These are phyloP conservation scores for Rosa multiflora DNA, from an alignment of 306 rosid genomes.

Conservation along the genomic window DNA sequence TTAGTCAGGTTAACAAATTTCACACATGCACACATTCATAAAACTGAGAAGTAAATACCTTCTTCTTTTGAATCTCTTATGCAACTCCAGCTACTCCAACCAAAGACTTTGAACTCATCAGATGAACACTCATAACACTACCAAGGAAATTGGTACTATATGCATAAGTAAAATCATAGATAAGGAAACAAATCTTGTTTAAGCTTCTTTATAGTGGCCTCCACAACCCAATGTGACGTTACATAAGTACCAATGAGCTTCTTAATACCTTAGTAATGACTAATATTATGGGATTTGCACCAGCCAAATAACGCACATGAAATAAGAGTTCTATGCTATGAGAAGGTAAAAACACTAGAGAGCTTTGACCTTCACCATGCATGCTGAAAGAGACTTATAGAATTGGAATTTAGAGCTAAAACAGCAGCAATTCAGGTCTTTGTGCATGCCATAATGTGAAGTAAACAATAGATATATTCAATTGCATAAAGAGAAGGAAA, in stretches of 20 bases:
- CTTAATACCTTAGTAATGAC: conserved; percentile 79
- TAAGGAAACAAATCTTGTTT: conserved; percentile 47
- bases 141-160: conserved; percentile 7
- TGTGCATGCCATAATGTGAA: background rate
- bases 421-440: background rate
- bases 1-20: no score
- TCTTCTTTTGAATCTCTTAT: no score
- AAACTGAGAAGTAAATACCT: no score
- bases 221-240: conserved; percentile 63
- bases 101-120: conserved; percentile 87
- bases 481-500: conserved; percentile 1
- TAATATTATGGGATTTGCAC: conserved; percentile 89
- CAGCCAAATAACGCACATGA: conserved; percentile 85
- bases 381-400: no score
- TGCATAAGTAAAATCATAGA: background rate
- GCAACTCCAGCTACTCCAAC: conserved; percentile 73
- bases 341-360: no score
- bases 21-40: no score
- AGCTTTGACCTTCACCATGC: no score
- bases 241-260: conserved; percentile 11
- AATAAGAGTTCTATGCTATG: conserved; percentile 38
- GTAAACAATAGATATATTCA: background rate
- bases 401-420: no score
- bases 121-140: conserved; percentile 82
- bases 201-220: conserved; percentile 76